These are phyloP conservation scores for Solanum piurae DNA, from an alignment of 257 asterid species.

Conservation along the genomic window DNA sequence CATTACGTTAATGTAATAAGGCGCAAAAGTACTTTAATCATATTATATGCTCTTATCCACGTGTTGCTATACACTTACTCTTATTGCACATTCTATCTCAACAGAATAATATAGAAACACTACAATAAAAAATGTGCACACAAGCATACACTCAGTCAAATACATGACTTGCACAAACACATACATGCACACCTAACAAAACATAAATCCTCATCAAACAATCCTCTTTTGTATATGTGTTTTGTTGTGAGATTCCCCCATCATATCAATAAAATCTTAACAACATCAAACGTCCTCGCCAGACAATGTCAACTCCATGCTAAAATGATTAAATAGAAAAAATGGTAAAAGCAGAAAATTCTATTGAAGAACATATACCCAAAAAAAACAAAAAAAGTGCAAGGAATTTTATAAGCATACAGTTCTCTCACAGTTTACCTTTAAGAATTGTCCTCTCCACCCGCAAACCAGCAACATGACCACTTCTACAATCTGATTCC, in stretches of 20 bases:
- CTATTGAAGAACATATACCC: background rate
- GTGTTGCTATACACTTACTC: background rate
- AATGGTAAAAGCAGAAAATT: background rate
- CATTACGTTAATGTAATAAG: background rate
- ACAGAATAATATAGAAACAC: background rate
- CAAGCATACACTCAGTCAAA: background rate
- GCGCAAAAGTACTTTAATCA: background rate
- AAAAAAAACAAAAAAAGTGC: background rate
- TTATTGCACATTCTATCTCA: background rate
- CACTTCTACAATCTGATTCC: conserved; percentile 33
- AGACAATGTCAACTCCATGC: background rate
- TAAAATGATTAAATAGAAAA: background rate
- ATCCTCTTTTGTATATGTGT: background rate
- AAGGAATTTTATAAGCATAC: background rate
- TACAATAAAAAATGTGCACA: background rate
- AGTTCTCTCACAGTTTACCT: conserved; percentile 27
- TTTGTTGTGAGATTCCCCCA: background rate
- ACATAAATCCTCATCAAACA: background rate
- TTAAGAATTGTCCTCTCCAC: conserved; percentile 66
- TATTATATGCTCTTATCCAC: background rate
- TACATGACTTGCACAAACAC: background rate
- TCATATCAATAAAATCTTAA: background rate
- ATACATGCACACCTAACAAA: background rate
- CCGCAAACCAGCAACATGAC: conserved; percentile 54
- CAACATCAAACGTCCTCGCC: background rate